Evolutionary conservation across 2,329 filamentous ascomycete species (phyloP).

Genomic region (Hypoxylon sp.): DNA sequence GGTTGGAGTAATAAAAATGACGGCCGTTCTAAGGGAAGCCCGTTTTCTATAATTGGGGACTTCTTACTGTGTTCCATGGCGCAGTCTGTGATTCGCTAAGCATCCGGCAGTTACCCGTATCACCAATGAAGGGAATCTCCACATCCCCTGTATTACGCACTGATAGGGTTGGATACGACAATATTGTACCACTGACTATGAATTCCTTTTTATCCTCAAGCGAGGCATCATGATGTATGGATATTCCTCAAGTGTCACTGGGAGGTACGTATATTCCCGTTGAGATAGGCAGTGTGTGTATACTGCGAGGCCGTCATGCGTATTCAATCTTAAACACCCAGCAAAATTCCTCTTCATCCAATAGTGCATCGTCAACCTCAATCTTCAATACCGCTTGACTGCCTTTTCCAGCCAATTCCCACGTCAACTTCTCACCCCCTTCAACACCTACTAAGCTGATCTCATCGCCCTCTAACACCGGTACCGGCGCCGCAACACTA

Average conservation of each 20-base stretch:
- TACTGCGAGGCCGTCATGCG: conserved; percentile 16
- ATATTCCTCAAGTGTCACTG: neutral
- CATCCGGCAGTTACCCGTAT: conserved; percentile 6
- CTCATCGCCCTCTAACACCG: conserved; percentile 61
- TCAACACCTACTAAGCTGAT: conserved; percentile 59
- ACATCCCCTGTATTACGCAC: neutral
- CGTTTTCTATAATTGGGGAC: conserved; percentile 9
- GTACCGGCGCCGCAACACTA: conserved; percentile 59
- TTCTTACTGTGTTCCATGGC: conserved; percentile 3
- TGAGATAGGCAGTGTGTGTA: no score
- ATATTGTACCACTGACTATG: neutral
- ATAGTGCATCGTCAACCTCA: conserved; percentile 36
- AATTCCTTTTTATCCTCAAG: neutral
- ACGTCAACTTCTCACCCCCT: conserved; percentile 49
- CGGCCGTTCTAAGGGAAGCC: conserved; percentile 8
- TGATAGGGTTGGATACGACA: neutral
- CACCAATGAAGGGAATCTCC: neutral
- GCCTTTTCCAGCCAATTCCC: conserved; percentile 39
- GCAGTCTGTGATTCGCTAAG: conserved; percentile 11
- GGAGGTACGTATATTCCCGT: no score
- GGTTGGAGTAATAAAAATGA: conserved; percentile 12
- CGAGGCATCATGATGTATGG: neutral
- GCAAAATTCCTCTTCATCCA: conserved; percentile 46
- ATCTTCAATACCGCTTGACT: conserved; percentile 38
- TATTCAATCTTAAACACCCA: conserved; percentile 51